These are phyloP conservation scores for Yamadazyma jaroonii DNA, from an alignment of 1,139 yeast genomes.

Conservation along the genomic window DNA sequence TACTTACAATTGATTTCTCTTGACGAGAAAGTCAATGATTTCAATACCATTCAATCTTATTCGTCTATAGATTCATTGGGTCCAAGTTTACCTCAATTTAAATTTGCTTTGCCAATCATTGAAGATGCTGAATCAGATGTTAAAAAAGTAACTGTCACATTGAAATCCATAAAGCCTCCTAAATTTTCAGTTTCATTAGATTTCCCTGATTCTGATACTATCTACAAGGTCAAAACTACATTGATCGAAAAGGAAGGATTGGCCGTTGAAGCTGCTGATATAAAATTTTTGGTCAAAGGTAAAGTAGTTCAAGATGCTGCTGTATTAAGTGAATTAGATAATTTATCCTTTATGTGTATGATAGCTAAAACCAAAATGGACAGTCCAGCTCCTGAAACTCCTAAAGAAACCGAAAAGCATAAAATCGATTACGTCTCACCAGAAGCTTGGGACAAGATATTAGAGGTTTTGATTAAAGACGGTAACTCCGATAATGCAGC, in stretches of 20 bases:
- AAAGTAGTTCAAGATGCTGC: slow-evolving; percentile 43
- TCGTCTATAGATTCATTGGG: slow-evolving; percentile 34
- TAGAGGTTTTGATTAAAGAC: slow-evolving; percentile 27
- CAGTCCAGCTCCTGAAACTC: not conserved
- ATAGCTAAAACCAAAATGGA: not conserved
- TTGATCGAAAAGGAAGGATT: slow-evolving; percentile 27
- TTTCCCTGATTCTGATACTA: slow-evolving; percentile 24
- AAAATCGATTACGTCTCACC: too few species aligned
- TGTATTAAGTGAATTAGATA: slow-evolving; percentile 21
- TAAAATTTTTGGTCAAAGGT: slow-evolving; percentile 42
- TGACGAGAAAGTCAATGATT: slow-evolving; percentile 13
- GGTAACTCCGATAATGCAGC: slow-evolving; percentile 26
- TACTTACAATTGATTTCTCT: slow-evolving; percentile 26
- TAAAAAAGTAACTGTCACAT: slow-evolving; percentile 16
- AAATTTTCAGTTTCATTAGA: slow-evolving; percentile 30
- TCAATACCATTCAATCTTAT: slow-evolving; percentile 34
- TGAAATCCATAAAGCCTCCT: slow-evolving; percentile 47
- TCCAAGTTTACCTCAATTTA: slow-evolving; percentile 37
- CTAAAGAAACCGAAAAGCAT: too few species aligned
- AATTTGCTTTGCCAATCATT: slow-evolving; percentile 25
- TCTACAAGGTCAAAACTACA: slow-evolving; percentile 32
- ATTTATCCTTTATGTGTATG: slow-evolving; percentile 36
- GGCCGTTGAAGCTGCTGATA: slow-evolving; percentile 25
- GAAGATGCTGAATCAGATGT: slow-evolving; percentile 4
- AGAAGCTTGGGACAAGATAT: slow-evolving; percentile 32